Base-by-base conservation (phyloP, 2,329 filamentous ascomycete genomes). In the Colletotrichum destructivum region DNA sequence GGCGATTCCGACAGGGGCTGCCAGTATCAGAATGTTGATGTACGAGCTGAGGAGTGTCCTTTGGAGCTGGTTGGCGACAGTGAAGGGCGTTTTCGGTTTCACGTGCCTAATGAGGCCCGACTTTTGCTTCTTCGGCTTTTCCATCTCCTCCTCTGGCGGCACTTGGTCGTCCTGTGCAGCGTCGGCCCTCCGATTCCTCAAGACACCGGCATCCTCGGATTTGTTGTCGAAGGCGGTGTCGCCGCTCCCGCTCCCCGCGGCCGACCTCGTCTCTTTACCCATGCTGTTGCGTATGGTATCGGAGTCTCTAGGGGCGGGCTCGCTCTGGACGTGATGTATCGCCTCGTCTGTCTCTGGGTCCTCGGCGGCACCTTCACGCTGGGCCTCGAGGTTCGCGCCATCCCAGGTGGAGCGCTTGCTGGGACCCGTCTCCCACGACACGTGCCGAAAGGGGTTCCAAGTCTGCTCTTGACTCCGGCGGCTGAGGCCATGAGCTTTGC, bases 11-110 rank as follows among this genome's bases (percentile, higher is more conserved):
- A 91, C 89, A 0, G 95, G 95, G 0, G 93, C 94, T 26, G 92
- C 90, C 18, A 98, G 63, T 26, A 98, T 84, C 35, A 98, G 84
- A 31, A 97, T 78, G 78, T 98, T 98, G 83, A 98, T 92, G 90
- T 93, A 97, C 0, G 94, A 96, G 77, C 90, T 92, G 75, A 97
- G 89, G 4, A 97, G 76, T 0, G 94, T 95, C 21, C 93, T 90
- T 75, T 91, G 90, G 60, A 95, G 81, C 81, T 95, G 93, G 76
- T 91, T 91, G 71, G 82, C 82, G 11, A 89, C 77, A 0, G 90
- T 92, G 71, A 89, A 92, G 2, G 88, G 85, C 69, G 84, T 82
- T 75, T 87, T 88, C 13, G 87, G 85, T n/a, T 84, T 73, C 21
- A 88, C 77, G 42, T 85, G 79, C 47, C 84, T 84, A 77, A 88